Evolutionary conservation across 2,329 filamentous ascomycete species (phyloP).

Genomic region (Ophiostoma pallidulum): DNA sequence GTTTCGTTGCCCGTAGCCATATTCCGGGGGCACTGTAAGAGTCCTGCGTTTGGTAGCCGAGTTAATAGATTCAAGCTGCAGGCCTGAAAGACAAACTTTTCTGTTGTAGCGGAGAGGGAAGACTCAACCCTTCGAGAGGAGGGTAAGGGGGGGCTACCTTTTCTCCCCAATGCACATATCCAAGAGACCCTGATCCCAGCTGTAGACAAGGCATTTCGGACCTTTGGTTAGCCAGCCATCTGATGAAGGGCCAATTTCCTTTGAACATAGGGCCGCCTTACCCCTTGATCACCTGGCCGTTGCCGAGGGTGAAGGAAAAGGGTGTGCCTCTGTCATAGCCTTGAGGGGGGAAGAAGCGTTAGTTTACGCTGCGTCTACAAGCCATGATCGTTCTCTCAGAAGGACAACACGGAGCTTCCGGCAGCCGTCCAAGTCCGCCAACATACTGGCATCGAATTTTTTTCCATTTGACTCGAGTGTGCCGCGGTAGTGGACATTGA

Average conservation of each 20-base stretch:
- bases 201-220: conserved; percentile 26
- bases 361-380: too few species aligned
- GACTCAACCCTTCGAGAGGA: too few species aligned
- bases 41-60: too few species aligned
- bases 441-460: conserved; percentile 69
- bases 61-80: too few species aligned
- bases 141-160: conserved; percentile 38
- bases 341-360: conserved; percentile 2
- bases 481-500: conserved; percentile 83
- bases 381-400: too few species aligned
- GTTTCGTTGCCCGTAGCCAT: conserved; percentile 68
- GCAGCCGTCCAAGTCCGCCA: too few species aligned
- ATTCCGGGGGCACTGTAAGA: conserved; percentile 78
- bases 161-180: conserved; percentile 97
- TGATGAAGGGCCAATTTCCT: too few species aligned
- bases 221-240: background rate
- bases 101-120: too few species aligned
- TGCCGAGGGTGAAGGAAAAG: conserved; percentile 69
- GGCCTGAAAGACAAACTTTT: too few species aligned
- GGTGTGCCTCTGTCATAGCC: conserved; percentile 61
- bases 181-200: conserved; percentile 82
- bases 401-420: too few species aligned
- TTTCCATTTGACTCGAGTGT: conserved; percentile 63
- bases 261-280: conserved; percentile 30
- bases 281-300: conserved; percentile 82